These are phyloP conservation scores for Fagus sylvatica DNA, from an alignment of 306 rosid species.

Conservation along the genomic window DNA sequence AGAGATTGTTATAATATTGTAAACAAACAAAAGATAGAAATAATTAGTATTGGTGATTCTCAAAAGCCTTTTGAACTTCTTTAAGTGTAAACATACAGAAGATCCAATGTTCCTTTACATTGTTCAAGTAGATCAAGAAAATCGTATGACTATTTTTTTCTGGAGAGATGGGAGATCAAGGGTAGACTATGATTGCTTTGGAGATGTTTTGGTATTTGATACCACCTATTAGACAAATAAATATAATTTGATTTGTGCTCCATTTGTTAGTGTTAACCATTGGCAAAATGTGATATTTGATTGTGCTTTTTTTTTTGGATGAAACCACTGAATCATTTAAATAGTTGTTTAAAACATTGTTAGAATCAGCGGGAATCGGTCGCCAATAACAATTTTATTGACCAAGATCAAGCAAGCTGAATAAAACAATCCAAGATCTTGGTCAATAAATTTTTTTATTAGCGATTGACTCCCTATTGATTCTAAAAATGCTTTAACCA, in stretches of 20 bases:
- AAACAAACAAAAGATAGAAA: background rate
- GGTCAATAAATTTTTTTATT: background rate
- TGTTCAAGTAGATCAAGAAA: background rate
- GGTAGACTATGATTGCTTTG: background rate
- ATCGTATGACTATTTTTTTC: background rate
- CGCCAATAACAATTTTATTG: background rate
- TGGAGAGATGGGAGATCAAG: background rate
- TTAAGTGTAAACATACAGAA: background rate
- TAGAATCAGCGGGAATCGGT: background rate
- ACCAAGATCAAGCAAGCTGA: no score
- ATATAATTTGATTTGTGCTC: background rate
- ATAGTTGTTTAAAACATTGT: background rate
- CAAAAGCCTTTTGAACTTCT: background rate
- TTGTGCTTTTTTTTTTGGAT: background rate
- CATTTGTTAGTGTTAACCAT: background rate
- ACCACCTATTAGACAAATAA: background rate
- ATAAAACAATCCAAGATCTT: no score
- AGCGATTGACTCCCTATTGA: background rate
- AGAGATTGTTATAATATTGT: background rate
- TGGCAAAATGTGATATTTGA: no score
- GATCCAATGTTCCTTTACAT: background rate
- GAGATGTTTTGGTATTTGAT: background rate
- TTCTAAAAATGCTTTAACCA: background rate
- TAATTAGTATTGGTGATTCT: background rate
- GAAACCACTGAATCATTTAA: background rate